Conservation (phyloP, 1,284 basidiomycete species). For the Fomitiporia mediterranea region DNA sequence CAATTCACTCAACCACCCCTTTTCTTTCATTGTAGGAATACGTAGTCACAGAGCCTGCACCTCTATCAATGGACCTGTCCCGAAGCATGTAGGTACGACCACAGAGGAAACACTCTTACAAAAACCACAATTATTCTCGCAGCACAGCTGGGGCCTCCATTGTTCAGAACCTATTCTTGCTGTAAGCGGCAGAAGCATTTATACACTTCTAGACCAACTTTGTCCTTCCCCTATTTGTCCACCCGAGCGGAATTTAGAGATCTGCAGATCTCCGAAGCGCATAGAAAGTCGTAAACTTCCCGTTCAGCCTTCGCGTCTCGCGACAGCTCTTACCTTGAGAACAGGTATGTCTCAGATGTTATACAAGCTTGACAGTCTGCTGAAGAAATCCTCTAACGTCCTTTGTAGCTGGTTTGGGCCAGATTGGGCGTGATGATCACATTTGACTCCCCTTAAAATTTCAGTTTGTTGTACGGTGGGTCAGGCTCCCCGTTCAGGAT, state of each 20-base stretch:
- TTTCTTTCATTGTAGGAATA: too few relatives aligned
- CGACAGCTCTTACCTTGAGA: background rate
- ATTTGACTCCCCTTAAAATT: background rate
- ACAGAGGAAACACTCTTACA: too few relatives aligned
- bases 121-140: too few relatives aligned
- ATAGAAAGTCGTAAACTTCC: background rate
- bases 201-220: background rate
- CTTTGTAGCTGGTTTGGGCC: background rate
- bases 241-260: background rate
- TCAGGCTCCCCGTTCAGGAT: background rate
- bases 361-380: too few relatives aligned
- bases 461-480: background rate
- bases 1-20: too few relatives aligned
- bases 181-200: too few relatives aligned
- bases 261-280: background rate
- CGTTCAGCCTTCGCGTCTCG: background rate
- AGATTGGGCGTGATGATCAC: background rate
- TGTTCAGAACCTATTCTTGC: too few relatives aligned
- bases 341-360: constrained; percentile 5
- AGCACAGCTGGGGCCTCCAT: too few relatives aligned
- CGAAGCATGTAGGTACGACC: too few relatives aligned
- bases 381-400: background rate
- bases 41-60: too few relatives aligned
- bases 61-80: too few relatives aligned
- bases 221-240: background rate